Base-by-base conservation (phyloP, 768 basidiomycete species). In the Calocybe cyanea region DNA sequence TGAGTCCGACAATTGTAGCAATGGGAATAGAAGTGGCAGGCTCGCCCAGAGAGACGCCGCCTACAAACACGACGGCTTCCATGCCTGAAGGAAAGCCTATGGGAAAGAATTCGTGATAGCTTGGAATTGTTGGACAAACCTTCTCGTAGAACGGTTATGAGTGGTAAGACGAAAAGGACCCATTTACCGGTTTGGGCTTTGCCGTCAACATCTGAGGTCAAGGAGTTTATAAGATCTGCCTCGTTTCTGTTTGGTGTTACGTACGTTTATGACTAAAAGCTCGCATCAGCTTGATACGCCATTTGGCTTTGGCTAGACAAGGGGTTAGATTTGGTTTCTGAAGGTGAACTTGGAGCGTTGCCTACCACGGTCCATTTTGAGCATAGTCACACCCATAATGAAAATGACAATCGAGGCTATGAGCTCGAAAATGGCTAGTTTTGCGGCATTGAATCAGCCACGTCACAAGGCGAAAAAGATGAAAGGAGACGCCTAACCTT, bases 111-210 rank as follows among this genome's bases (percentile, higher is more conserved):
- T 23, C 45, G n/a, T n/a, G n/a, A n/a, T n/a, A 4, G 18, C 6
- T 21, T 32, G 38, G 25, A 37, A 2, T 30, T 18, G 3, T 2
- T 6, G 21, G 25, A 34, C 37, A 14, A 15, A 76, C 93, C 94
- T 72, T 98, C 95, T 50, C 94, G 83, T 25, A 98, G 70, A 37
- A 99, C 91, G 8, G 94, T 95, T 59, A 98, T 78, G 47, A 95
- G 66, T 0, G 95, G 95, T 4, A 99, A 75, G 23, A 94, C 56
- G 71, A 99, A 91, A 37, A 99, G 76, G 0, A 84, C 79, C 86
- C 90, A 98, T 70, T 83, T 88, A 2, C 86, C 80, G 1, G 81
- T 72, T 45, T 57, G 71, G 3, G 79, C 67, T 7, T 69, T 55
- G 3, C 72, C 63, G 41, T 81, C 78, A 35, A 69, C 72, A 15